Evolutionary conservation across 352 stramenopile genomes (phyloP), one percentile per base, ranked within the genome.

Genomic region (Lagenidium giganteum): DNA sequence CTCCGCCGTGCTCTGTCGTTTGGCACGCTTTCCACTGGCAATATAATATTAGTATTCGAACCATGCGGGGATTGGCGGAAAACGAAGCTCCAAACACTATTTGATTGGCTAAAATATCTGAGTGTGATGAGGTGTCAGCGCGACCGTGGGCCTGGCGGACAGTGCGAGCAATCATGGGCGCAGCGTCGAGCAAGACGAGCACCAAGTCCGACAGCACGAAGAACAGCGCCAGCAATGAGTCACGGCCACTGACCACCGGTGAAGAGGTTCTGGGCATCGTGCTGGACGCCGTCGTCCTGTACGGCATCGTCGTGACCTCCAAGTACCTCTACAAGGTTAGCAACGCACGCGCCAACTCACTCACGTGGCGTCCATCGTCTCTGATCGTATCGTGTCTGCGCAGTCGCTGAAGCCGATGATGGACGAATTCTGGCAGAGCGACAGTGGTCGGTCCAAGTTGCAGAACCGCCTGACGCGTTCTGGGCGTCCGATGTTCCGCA

Each of bases 321-420:
- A 90, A 91, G 50, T 95, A 87, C 51, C 12, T 93, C 7, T 88
- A 86, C 63, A 92, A 93, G 73, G 71, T 73, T 40, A 42, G 40
- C 16, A 18, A 2, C 20, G 32, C 8, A 18, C 20, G 32, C 8
- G 11, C 12, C n/a, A 21, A 18, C 16, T 12, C 1, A 38, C 16
- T 38, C 12, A 38, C 11, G 32, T 17, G 32, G n/a, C 7, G 32
- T 38, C n/a, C n/a, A n/a, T n/a, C n/a, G n/a, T n/a, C n/a, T n/a
- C n/a, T n/a, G n/a, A n/a, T n/a, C n/a, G n/a, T n/a, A n/a, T n/a
- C n/a, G n/a, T n/a, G n/a, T n/a, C n/a, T n/a, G n/a, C n/a, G 26
- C 49, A 88, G 76, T 66, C 64, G 54, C 30, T 91, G 26, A 90
- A 89, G 51, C 83, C 79, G 26, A 87, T 90, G 72, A 63, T 95